Evolutionary conservation across 805 yeast genomes (phyloP), one percentile per base, ranked within the genome.

Genomic region (Candida ovalis): DNA sequence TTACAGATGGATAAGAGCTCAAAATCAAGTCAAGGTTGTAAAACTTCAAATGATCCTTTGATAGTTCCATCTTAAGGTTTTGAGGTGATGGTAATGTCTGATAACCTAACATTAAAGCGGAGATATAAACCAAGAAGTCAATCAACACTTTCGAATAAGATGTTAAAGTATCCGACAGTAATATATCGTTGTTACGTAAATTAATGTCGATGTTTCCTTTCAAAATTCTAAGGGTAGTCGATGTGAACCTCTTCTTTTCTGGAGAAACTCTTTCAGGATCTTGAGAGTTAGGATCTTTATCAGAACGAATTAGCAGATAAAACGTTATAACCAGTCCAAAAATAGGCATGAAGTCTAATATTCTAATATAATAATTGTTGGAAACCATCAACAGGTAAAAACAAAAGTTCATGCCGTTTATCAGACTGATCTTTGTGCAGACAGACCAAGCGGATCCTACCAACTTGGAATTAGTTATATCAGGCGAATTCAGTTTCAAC

Each of bases 131-230:
- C 3, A 77, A 75, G 19, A 85, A 67, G 64, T 94, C 98, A 41
- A 86, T 83, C 42, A 88, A 58, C 0, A 89, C 86, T 60, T 82
- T 82, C 3, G 88, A 72, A 62, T 86, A 89, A 0, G 97, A 89
- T 0, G 95, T 86, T 41, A 94, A 70, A 4, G 90, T 81, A 69
- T 92, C 99, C 7, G 96, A 81, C 13, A 91, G 63, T 42, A 94
- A 66, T 35, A 92, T 86, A 62, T 92, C 97, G 47, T 87, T 86
- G 17, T 86, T 78, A 57, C 96, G 71, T 63, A 78, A 67, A 15
- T 76, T 75, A 15, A 66, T 57, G 58, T 85, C 84, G 28, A 88
- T 80, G 2, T 74, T 72, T 2, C 96, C 96, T 2, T 61, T 44
- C 4, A 76, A 44, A 3, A 87, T 70, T 44, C 96, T 69, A 44